phyloP scores from a whole-genome alignment of 495 filamentous ascomycete genomes.

The Lepidopterella palustris region DNA sequence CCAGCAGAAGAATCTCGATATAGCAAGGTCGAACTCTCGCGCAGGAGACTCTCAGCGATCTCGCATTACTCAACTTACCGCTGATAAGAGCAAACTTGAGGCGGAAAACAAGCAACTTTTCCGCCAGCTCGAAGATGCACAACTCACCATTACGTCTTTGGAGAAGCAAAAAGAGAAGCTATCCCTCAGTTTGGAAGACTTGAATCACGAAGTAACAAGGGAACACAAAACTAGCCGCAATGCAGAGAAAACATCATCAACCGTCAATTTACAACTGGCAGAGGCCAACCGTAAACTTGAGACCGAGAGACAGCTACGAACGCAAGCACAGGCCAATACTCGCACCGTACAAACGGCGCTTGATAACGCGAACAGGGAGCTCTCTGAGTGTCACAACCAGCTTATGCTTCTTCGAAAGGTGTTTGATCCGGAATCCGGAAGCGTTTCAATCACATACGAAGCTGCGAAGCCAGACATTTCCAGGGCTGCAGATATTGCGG shows the following conservation, averaged over 20 bases:
- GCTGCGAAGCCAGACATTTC: slow-evolving; percentile 46
- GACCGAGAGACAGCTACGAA: slow-evolving; percentile 78
- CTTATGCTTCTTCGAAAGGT: slow-evolving; percentile 76
- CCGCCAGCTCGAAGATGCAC: slow-evolving; percentile 81
- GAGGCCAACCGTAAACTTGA: slow-evolving; percentile 86
- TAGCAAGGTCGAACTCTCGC: slow-evolving; percentile 80
- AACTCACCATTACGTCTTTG: slow-evolving; percentile 73
- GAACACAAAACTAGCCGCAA: slow-evolving; percentile 88
- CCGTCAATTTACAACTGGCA: slow-evolving; percentile 71
- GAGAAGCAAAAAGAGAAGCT: slow-evolving; percentile 98
- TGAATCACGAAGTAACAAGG: slow-evolving; percentile 85
- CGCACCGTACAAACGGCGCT: slow-evolving; percentile 71
- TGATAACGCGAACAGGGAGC: slow-evolving; percentile 69
- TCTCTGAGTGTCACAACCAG: slow-evolving; percentile 70
- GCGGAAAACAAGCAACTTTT: slow-evolving; percentile 75
- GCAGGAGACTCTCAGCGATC: slow-evolving; percentile 78
- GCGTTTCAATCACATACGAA: slow-evolving; percentile 56
- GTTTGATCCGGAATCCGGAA: slow-evolving; percentile 68
- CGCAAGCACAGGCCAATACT: slow-evolving; percentile 79
- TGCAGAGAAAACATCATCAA: slow-evolving; percentile 87
- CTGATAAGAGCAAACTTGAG: slow-evolving; percentile 77
- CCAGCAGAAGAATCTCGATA: slow-evolving; percentile 96
- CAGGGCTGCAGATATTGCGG: slow-evolving; percentile 73
- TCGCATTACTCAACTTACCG: slow-evolving; percentile 68
- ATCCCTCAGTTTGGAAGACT: slow-evolving; percentile 78